Evolutionary conservation across 2,329 filamentous ascomycete genomes (phyloP).

Genomic region (Teratosphaeriaceae sp.): DNA sequence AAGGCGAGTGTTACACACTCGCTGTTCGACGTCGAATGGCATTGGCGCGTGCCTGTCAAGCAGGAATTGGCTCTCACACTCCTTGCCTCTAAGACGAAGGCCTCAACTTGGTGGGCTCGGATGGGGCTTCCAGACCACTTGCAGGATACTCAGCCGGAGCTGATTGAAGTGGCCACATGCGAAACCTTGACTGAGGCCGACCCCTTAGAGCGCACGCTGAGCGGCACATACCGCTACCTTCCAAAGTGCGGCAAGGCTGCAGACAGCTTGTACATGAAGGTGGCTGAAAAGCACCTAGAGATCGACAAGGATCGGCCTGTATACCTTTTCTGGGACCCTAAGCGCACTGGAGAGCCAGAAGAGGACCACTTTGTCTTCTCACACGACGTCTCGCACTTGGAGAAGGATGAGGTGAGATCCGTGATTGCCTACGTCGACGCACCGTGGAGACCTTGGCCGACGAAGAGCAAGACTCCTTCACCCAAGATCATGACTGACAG

Average conservation of each 20-base stretch:
- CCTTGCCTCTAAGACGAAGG: slow-evolving; percentile 12
- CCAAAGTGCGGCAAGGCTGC: slow-evolving; percentile 53
- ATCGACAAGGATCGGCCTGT: slow-evolving; percentile 25
- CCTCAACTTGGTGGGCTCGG: slow-evolving; percentile 32
- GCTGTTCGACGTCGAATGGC: slow-evolving; percentile 31
- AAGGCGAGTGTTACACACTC: slow-evolving; percentile 9
- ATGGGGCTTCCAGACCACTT: slow-evolving; percentile 33
- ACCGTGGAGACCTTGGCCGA: slow-evolving; percentile 36
- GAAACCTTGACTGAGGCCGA: too few relatives aligned
- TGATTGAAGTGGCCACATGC: not conserved
- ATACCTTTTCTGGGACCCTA: slow-evolving; percentile 54
- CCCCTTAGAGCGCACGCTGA: slow-evolving; percentile 14
- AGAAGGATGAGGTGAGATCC: slow-evolving; percentile 41
- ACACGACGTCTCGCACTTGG: slow-evolving; percentile 38
- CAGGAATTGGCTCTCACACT: slow-evolving; percentile 16
- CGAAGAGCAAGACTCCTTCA: not conserved
- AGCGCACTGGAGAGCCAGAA: slow-evolving; percentile 38
- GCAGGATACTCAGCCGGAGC: slow-evolving; percentile 38
- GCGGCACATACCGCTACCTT: slow-evolving; percentile 46
- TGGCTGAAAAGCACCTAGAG: slow-evolving; percentile 7
- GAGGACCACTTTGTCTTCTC: slow-evolving; percentile 54
- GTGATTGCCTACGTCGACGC: slow-evolving; percentile 42
- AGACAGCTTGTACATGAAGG: slow-evolving; percentile 47
- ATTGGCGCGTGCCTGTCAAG: slow-evolving; percentile 38
- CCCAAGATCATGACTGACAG: slow-evolving; percentile 7